phyloP scores from a whole-genome alignment of 2,329 filamentous ascomycete species.

The Botryotinia calthae region DNA sequence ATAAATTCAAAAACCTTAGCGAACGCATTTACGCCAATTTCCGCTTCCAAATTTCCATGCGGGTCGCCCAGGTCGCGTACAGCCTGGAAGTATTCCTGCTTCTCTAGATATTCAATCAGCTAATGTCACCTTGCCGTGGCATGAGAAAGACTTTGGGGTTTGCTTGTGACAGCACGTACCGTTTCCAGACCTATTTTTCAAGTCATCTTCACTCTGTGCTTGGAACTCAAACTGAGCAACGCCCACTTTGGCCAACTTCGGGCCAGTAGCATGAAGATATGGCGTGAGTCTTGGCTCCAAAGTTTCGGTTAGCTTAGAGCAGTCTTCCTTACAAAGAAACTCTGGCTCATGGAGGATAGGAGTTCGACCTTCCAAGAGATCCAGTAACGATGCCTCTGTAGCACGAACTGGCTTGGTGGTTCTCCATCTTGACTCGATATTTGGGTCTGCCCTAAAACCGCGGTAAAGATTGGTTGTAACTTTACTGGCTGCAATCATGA shows the following conservation, averaged over 20 bases:
- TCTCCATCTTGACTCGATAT: background rate
- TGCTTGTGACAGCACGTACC: background rate
- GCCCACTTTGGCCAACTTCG: constrained; percentile 10
- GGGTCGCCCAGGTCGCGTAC: background rate
- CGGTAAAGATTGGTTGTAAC: background rate
- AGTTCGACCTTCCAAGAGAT: constrained; percentile 5
- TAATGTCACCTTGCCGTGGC: background rate
- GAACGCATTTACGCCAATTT: constrained; percentile 6
- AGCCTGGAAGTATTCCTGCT: constrained; percentile 13
- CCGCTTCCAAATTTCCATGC: background rate
- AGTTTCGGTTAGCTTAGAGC: background rate
- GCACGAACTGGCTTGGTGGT: background rate
- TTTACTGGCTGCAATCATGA: background rate
- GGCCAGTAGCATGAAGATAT: constrained; percentile 15
- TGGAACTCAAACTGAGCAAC: constrained; percentile 17
- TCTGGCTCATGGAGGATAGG: constrained; percentile 5
- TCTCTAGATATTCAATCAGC: background rate
- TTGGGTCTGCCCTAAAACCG: background rate
- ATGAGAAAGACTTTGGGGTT: background rate
- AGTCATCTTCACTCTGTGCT: constrained; percentile 11
- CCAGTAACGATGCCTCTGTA: background rate
- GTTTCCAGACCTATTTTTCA: constrained; percentile 15
- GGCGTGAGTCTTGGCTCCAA: constrained; percentile 7
- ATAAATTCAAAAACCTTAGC: constrained; percentile 12
- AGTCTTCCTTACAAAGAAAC: background rate